Conservation (phyloP, 2,329 filamentous ascomycete species). For the Sarocladium oryzae region DNA sequence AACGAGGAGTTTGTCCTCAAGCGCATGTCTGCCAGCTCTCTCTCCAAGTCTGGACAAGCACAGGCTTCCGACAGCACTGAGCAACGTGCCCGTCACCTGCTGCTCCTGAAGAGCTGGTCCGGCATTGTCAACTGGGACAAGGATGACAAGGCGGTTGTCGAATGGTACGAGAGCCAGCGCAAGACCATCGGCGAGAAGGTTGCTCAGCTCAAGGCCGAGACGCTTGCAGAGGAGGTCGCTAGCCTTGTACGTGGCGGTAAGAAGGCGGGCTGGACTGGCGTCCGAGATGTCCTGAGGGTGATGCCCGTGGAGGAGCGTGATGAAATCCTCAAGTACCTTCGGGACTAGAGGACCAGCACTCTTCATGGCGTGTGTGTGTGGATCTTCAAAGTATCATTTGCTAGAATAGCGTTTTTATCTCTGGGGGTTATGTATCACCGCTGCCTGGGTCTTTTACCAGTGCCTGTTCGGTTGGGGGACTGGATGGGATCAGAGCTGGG, state of each 20-base stretch:
- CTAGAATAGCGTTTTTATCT: slow-evolving; percentile 9
- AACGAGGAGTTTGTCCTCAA: slow-evolving; percentile 97
- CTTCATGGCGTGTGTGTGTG: background rate
- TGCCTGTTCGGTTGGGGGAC: slow-evolving; percentile 8
- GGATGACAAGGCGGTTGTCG: slow-evolving; percentile 76
- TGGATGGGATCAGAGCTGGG: background rate
- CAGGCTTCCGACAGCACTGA: slow-evolving; percentile 24
- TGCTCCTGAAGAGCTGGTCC: slow-evolving; percentile 77
- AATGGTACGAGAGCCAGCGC: slow-evolving; percentile 95
- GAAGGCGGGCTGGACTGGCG: slow-evolving; percentile 74
- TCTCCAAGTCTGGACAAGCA: slow-evolving; percentile 31
- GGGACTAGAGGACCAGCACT: slow-evolving; percentile 27
- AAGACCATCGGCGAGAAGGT: slow-evolving; percentile 78
- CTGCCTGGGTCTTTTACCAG: background rate
- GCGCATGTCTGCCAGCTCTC: slow-evolving; percentile 58
- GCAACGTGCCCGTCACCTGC: slow-evolving; percentile 60
- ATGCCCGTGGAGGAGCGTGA: slow-evolving; percentile 87
- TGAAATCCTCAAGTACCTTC: slow-evolving; percentile 60
- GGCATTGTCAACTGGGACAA: slow-evolving; percentile 68
- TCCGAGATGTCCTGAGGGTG: slow-evolving; percentile 78
- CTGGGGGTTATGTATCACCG: slow-evolving; percentile 2
- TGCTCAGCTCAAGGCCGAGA: slow-evolving; percentile 73
- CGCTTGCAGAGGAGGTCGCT: slow-evolving; percentile 43
- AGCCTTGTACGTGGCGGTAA: slow-evolving; percentile 38
- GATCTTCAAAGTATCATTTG: background rate